Evolutionary conservation across 345 rosid species (phyloP).

Genomic region (Nasturtium officinale): DNA sequence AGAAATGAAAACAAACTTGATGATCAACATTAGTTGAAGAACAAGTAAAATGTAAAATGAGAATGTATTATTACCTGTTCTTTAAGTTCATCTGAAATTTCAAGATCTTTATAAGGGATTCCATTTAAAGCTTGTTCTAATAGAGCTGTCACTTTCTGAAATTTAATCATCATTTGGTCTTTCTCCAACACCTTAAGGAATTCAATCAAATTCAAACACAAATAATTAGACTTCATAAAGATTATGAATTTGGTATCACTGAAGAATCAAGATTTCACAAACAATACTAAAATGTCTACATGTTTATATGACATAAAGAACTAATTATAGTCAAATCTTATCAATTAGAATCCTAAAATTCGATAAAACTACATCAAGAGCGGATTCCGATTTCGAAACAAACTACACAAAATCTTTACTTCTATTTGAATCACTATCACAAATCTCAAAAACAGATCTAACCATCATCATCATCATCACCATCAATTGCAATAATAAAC

Average conservation of each 20-base stretch:
- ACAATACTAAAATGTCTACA: too few species aligned
- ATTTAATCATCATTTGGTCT: constrained; percentile 65
- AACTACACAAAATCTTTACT: neutral
- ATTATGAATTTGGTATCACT: neutral
- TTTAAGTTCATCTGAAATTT: constrained; percentile 88
- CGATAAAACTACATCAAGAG: neutral
- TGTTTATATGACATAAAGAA: too few species aligned
- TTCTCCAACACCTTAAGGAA: constrained; percentile 69
- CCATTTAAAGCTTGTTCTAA: constrained; percentile 72
- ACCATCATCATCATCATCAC: too few species aligned
- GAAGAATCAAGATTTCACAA: too few species aligned
- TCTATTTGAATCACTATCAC: too few species aligned
- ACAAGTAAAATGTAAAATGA: neutral
- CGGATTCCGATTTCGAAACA: too few species aligned
- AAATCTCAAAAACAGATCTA: too few species aligned
- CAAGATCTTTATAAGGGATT: constrained; percentile 68
- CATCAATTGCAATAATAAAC: too few species aligned
- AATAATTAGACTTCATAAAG: neutral
- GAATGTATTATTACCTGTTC: constrained; percentile 62
- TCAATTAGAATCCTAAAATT: neutral
- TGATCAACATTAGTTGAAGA: too few species aligned
- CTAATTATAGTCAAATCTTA: too few species aligned
- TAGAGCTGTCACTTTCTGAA: constrained; percentile 67
- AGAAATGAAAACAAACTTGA: too few species aligned
- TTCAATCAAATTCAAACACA: constrained; percentile 1